These are phyloP conservation scores for Arabidopsis thaliana DNA, from an alignment of 345 rosid species.

Conservation along the genomic window DNA sequence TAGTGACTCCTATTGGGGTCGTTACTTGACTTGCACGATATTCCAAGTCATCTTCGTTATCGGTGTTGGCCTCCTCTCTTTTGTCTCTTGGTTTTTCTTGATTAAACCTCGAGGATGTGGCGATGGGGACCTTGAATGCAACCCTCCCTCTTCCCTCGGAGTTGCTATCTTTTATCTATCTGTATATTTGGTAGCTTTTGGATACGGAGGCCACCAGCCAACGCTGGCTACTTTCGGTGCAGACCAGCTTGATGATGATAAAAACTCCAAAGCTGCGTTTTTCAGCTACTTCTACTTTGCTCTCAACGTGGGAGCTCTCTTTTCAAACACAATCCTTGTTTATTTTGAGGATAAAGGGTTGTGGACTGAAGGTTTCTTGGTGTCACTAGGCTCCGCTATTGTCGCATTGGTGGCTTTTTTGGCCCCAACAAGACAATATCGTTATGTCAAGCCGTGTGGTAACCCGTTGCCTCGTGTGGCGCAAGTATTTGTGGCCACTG, in stretches of 20 bases:
- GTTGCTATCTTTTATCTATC: constrained; percentile 65
- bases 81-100: constrained; percentile 67
- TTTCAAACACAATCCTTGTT: constrained; percentile 78
- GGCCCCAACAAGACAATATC: constrained; percentile 51
- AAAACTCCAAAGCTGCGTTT: constrained; percentile 57
- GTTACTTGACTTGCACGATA: constrained; percentile 62
- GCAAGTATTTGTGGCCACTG: constrained; percentile 68
- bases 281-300: constrained; percentile 81
- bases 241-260: constrained; percentile 70
- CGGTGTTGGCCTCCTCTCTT: constrained; percentile 64
- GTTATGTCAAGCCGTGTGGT: constrained; percentile 61
- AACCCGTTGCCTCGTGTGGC: constrained; percentile 80
- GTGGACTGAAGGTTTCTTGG: constrained; percentile 75
- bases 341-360: constrained; percentile 68
- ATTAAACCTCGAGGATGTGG: constrained; percentile 78
- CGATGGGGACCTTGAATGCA: constrained; percentile 53
- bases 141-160: constrained; percentile 50
- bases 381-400: constrained; percentile 64
- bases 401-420: constrained; percentile 54
- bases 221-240: constrained; percentile 90
- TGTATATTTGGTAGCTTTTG: constrained; percentile 75
- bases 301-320: constrained; percentile 70
- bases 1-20: constrained; percentile 97
- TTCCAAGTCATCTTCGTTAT: constrained; percentile 42
- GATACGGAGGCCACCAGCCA: constrained; percentile 94